A percentile compares a stretch with the other conserved stretches of the same genome.
phyloP scores from a whole-genome alignment of 306 rosid genomes.

The Inga oerstediana region DNA sequence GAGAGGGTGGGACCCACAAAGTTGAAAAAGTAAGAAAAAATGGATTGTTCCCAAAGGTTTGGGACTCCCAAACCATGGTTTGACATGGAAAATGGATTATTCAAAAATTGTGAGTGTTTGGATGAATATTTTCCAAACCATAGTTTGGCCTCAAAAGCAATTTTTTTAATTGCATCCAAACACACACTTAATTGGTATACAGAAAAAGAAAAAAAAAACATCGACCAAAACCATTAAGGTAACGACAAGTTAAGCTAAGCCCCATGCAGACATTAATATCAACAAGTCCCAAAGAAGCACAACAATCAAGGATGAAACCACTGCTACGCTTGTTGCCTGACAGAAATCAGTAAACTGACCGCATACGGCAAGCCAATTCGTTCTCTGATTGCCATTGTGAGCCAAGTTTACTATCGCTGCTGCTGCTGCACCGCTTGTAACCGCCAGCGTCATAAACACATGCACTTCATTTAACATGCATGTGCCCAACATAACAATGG shows the following conservation, averaged over 20 bases:
- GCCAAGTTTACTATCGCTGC: conserved; percentile 82
- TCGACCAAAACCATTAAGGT: neutral
- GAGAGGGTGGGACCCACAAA: too few species aligned
- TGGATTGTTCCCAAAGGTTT: too few species aligned
- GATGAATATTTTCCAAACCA: too few species aligned
- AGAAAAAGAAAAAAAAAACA: too few species aligned
- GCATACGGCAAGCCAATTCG: conserved; percentile 91
- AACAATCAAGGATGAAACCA: conserved; percentile 56
- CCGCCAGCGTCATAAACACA: conserved; percentile 70
- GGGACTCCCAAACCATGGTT: too few species aligned
- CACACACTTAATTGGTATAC: too few species aligned
- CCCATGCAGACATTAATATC: conserved; percentile 51
- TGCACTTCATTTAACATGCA: neutral
- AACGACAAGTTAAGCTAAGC: neutral
- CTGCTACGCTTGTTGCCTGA: conserved; percentile 65
- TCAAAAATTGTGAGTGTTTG: too few species aligned
- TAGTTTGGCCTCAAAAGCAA: too few species aligned
- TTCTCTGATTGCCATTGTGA: conserved; percentile 72
- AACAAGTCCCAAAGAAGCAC: conserved; percentile 36
- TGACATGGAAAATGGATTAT: too few species aligned
- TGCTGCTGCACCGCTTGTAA: conserved; percentile 71
- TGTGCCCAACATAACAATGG: too few species aligned
- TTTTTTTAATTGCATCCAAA: too few species aligned
- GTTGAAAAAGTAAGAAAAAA: too few species aligned
- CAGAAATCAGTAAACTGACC: conserved; percentile 79